Base-by-base conservation (phyloP, 805 yeast species). In the Candida awuae region DNA sequence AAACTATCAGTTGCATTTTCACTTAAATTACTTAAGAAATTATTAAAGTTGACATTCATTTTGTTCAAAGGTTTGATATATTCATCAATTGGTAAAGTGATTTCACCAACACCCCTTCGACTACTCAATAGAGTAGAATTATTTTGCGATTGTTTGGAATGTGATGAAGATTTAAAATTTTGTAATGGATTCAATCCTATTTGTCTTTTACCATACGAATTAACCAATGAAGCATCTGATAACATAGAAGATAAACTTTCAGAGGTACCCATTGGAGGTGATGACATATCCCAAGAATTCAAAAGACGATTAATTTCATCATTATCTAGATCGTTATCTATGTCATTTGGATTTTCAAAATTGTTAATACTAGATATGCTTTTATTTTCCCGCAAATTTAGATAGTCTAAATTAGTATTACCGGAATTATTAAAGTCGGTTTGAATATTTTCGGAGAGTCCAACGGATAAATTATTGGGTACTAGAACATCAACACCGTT, bases 41-140 rank as follows among this genome's bases (percentile, higher is more conserved):
- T 55, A 28, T 56, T 52, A 35, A 61, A 45, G 39, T 61, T 53
- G 9, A 46, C 50, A 37, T 58, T 59, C 65, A 61, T 61, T 19
- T 61, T 54, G 38, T 59, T 58, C 39, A 61, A 36, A 10, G 66
- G 66, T 22, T 58, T 61, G 14, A 61, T 58, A 38, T 57, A 62
- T 38, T 62, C 66, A 35, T 61, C 63, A 20, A 59, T 49, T 3
- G 65, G 61, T 5, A 59, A 42, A 2, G 55, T 36, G 4, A 59
- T 59, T 42, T 59, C 65, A 9, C 64, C 64, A 2, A 52, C 35
- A 29, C 60, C 49, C 34, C 48, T 54, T 17, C 44, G 47, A 25
- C 13, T 25, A 25, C 28, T 25, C 6, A 25, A n/a, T n/a, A n/a
- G n/a, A n/a, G n/a, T 25, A 12, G 28, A 7, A 25, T 25, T 25